These are phyloP conservation scores for Papiliotrema nemorosa DNA, from an alignment of 1,284 basidiomycete species.

Conservation along the genomic window DNA sequence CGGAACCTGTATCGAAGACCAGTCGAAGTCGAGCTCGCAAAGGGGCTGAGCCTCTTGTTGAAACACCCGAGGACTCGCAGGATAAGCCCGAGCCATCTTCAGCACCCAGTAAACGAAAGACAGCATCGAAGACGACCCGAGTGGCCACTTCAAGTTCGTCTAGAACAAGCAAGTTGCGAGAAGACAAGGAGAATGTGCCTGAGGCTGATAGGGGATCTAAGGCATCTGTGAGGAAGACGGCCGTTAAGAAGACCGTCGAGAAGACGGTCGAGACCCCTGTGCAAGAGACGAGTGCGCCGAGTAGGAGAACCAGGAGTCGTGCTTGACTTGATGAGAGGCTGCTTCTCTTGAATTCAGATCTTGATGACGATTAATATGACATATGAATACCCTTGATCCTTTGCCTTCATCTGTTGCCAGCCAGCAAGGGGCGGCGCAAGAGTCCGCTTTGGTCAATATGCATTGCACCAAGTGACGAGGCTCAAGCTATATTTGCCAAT, in stretches of 20 bases:
- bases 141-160: background rate
- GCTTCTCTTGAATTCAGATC: no score
- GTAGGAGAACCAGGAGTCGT: no score
- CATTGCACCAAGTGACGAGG: no score
- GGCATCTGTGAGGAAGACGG: background rate
- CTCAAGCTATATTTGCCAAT: no score
- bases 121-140: background rate
- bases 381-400: no score
- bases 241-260: background rate
- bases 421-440: no score
- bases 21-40: background rate
- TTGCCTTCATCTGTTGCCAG: no score
- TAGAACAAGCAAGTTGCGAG: background rate
- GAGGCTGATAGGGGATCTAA: conserved; percentile 1
- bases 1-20: background rate
- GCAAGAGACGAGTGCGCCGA: no score
- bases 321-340: no score
- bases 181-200: conserved; percentile 6
- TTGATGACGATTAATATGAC: no score
- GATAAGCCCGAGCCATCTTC: background rate
- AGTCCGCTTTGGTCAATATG: no score
- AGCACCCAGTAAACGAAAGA: background rate
- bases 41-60: background rate
- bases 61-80: background rate
- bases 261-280: no score